These are phyloP conservation scores for Eucalyptus guilfoylei DNA, from an alignment of 345 rosid species.

Conservation along the genomic window DNA sequence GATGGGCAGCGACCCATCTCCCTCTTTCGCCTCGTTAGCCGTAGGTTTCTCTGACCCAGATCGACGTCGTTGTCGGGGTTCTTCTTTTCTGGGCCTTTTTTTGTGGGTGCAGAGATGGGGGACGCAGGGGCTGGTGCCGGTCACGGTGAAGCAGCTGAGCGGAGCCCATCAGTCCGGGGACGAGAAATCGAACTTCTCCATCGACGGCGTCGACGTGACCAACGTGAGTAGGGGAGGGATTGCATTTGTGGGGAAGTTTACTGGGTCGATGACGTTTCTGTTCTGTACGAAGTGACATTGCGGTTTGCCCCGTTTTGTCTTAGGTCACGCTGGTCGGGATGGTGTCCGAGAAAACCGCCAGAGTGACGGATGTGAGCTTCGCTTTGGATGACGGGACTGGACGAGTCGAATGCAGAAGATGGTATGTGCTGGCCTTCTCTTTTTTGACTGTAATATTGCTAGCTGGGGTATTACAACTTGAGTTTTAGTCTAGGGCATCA, in stretches of 20 bases:
- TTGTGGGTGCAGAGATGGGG: slow-evolving; percentile 40
- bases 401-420: slow-evolving; percentile 61
- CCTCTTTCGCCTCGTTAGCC: neutral
- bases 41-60: neutral
- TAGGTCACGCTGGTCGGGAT: slow-evolving; percentile 76
- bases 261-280: neutral
- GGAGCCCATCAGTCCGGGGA: slow-evolving; percentile 64
- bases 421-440: slow-evolving; percentile 20
- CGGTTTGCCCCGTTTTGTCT: neutral
- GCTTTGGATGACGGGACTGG: slow-evolving; percentile 88
- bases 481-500: neutral
- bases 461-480: neutral
- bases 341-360: slow-evolving; percentile 43
- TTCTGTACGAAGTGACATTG: neutral
- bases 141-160: slow-evolving; percentile 81
- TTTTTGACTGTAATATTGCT: neutral
- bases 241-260: neutral
- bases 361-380: slow-evolving; percentile 61
- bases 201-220: slow-evolving; percentile 54
- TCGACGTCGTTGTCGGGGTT: neutral
- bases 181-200: slow-evolving; percentile 57
- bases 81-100: neutral
- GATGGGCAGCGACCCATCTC: neutral
- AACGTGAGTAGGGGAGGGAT: slow-evolving; percentile 17
- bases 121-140: slow-evolving; percentile 54